These are phyloP conservation scores for Talaromyces piceae DNA, from an alignment of 2,329 filamentous ascomycete genomes.

Conservation along the genomic window DNA sequence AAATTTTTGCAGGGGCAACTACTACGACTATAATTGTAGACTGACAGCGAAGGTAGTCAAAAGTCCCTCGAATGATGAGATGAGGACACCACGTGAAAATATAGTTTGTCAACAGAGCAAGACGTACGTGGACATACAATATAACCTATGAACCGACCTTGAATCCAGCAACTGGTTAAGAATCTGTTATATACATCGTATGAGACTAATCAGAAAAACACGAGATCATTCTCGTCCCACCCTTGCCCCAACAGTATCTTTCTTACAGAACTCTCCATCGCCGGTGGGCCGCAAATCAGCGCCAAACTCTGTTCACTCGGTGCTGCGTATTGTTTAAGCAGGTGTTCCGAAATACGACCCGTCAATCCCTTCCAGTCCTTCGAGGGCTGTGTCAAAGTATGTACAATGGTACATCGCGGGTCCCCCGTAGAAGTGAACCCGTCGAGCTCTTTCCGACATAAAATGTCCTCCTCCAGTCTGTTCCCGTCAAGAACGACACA, in stretches of 20 bases:
- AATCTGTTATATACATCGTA: no score
- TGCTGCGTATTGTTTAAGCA: conserved; percentile 53
- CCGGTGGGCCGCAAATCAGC: conserved; percentile 69
- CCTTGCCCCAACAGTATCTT: conserved; percentile 53
- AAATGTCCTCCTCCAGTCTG: conserved; percentile 68
- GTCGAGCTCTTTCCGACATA: conserved; percentile 69
- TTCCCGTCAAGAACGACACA: conserved; percentile 78
- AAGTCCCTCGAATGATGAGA: no score
- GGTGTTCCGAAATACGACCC: conserved; percentile 57
- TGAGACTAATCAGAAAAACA: conserved; percentile 70
- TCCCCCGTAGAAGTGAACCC: conserved; percentile 46
- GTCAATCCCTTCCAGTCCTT: conserved; percentile 60
- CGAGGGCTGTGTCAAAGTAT: conserved; percentile 60
- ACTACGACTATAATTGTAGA: no score
- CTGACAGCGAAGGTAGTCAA: no score
- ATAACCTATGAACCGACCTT: no score
- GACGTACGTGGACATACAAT: no score
- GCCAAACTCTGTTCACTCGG: conserved; percentile 53
- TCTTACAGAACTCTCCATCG: conserved; percentile 62
- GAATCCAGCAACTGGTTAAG: no score
- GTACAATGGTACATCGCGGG: conserved; percentile 53
- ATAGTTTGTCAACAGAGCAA: no score
- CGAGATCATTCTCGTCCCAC: conserved; percentile 63
- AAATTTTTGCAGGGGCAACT: no score
- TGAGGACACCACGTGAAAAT: no score